Conservation (phyloP, 805 yeast genomes). For the Candida palmyrensis region DNA sequence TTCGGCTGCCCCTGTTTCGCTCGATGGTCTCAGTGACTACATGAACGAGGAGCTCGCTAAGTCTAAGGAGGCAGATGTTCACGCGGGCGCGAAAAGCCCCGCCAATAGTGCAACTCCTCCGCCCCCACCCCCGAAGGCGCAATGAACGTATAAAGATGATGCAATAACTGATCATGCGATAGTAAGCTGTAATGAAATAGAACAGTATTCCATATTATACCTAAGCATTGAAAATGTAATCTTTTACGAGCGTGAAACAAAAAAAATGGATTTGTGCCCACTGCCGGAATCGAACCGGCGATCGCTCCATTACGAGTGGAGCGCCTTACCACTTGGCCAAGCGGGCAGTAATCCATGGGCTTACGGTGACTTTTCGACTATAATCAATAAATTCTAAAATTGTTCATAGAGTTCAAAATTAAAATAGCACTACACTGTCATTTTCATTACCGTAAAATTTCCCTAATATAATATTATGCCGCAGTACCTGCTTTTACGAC, state of each 20-base stretch:
- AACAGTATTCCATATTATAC: no score
- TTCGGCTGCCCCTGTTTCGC: conserved; percentile 12
- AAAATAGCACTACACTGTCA: no score
- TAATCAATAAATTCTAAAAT: no score
- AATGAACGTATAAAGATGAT: no score
- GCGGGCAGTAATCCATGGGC: no score
- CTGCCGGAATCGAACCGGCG: conserved; percentile 52
- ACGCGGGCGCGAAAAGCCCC: conserved; percentile 3
- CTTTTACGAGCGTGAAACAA: no score
- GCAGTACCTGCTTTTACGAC: conserved; percentile 18
- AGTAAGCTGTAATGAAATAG: no score
- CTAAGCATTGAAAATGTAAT: no score
- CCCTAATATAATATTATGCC: no score
- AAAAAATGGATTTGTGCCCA: conserved; percentile 29
- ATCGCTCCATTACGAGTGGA: conserved; percentile 52
- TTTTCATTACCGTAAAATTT: not conserved
- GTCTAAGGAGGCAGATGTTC: conserved; percentile 31
- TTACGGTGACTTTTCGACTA: no score
- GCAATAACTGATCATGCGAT: no score
- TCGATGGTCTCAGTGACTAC: conserved; percentile 28
- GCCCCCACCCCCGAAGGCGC: conserved; percentile 22
- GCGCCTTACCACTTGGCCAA: conserved; percentile 54
- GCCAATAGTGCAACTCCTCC: conserved; percentile 10
- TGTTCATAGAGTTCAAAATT: no score
- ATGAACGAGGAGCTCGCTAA: conserved; percentile 41